Percentiles rank a stretch among this genome's conserved stretches.
Evolutionary conservation across 2,329 filamentous ascomycete genomes (phyloP).

Genomic region (Mollisiaceae sp.): DNA sequence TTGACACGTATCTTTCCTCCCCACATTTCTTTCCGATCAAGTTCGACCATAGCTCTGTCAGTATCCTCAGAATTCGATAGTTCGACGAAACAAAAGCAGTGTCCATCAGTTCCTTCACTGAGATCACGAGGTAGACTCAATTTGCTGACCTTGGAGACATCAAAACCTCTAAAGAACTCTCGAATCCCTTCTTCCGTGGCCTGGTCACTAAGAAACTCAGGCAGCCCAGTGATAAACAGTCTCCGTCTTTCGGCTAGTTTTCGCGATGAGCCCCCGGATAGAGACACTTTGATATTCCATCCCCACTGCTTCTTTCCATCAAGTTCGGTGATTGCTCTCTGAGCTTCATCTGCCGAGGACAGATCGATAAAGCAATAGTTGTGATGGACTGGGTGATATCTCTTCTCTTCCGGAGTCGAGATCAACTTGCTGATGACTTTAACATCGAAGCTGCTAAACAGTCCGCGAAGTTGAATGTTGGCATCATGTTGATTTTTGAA

Average conservation of each 20-base stretch:
- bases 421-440: constrained; percentile 49
- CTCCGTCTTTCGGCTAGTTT: constrained; percentile 45
- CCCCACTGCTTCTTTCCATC: constrained; percentile 32
- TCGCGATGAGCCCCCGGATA: constrained; percentile 26
- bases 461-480: constrained; percentile 50
- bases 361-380: constrained; percentile 73
- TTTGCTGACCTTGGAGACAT: constrained; percentile 46
- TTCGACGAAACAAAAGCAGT: constrained; percentile 70
- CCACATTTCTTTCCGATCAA: constrained; percentile 41
- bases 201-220: constrained; percentile 53
- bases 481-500: constrained; percentile 55
- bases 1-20: constrained; percentile 35
- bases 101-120: constrained; percentile 52
- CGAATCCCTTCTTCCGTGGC: constrained; percentile 52
- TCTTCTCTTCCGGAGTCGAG: constrained; percentile 62
- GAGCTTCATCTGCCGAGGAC: constrained; percentile 57
- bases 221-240: constrained; percentile 57
- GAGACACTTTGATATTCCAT: constrained; percentile 32
- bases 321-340: constrained; percentile 53
- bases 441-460: constrained; percentile 55
- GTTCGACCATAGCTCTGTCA: constrained; percentile 52
- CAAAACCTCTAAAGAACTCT: constrained; percentile 52
- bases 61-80: constrained; percentile 60
- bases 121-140: constrained; percentile 61
- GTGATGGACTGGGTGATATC: constrained; percentile 57